Evolutionary conservation across 2,329 filamentous ascomycete genomes (phyloP).

Genomic region (Pseudogymnoascus sp.): DNA sequence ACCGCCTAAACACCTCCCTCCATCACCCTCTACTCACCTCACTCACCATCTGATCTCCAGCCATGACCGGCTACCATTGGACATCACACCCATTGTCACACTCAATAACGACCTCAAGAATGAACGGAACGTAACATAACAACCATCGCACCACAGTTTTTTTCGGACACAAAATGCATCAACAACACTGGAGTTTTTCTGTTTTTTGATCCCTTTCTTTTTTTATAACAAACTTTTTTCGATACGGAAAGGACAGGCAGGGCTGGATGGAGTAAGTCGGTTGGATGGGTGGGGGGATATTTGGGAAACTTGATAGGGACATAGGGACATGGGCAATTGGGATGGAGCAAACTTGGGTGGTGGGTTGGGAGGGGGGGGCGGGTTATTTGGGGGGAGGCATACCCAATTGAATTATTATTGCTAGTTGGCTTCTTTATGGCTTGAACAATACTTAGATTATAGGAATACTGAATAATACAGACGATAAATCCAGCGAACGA

Average conservation of each 20-base stretch:
- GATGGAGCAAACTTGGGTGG: neutral
- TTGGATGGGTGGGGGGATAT: neutral
- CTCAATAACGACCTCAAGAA: neutral
- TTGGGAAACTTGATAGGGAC: neutral
- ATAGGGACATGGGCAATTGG: neutral
- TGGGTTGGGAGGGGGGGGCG: neutral
- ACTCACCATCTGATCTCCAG: neutral
- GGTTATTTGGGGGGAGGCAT: neutral
- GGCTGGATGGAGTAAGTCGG: neutral
- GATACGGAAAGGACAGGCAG: neutral
- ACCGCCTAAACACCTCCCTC: neutral
- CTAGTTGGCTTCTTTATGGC: neutral
- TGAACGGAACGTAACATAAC: neutral
- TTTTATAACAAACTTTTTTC: neutral
- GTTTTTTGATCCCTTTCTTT: neutral
- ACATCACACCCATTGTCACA: neutral
- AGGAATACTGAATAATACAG: too few relatives aligned
- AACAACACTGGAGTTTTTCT: neutral
- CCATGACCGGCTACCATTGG: neutral
- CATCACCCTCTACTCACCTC: neutral
- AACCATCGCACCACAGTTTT: neutral
- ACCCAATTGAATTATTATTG: too few relatives aligned
- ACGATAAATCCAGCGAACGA: neutral
- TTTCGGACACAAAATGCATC: neutral
- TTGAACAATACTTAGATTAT: neutral